Conservation (phyloP, 176 grass and related monocot genomes). For the Triticum dicoccoides region DNA sequence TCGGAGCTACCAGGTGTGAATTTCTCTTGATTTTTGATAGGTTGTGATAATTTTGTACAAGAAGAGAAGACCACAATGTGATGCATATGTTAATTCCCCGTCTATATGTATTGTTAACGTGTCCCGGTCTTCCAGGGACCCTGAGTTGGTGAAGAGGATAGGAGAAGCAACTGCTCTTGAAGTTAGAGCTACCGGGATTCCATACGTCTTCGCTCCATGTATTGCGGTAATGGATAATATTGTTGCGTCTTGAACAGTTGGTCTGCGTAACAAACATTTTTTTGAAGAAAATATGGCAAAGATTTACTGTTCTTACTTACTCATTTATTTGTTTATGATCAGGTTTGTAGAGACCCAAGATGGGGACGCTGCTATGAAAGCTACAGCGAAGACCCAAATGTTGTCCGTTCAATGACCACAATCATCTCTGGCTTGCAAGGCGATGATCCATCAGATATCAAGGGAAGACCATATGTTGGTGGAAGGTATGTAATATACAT, state of each 20-base stretch:
- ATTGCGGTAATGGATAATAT: conserved; percentile 45
- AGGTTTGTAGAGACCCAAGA: conserved; percentile 87
- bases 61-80: neutral
- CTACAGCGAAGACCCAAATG: conserved; percentile 72
- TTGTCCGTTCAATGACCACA: conserved; percentile 57
- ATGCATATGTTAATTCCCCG: neutral
- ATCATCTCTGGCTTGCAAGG: conserved; percentile 74
- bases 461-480: conserved; percentile 57
- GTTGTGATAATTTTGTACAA: neutral
- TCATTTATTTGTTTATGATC: neutral
- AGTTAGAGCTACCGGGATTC: conserved; percentile 76
- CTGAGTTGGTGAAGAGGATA: conserved; percentile 50
- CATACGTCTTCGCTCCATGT: conserved; percentile 77
- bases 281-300: too few species aligned
- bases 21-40: neutral
- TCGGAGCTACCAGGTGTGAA: conserved; percentile 66
- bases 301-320: neutral
- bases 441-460: conserved; percentile 14
- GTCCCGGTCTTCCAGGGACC: conserved; percentile 40
- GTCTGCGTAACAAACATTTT: neutral
- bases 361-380: conserved; percentile 95
- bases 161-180: conserved; percentile 76
- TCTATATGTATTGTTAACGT: neutral
- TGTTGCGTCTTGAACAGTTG: neutral
- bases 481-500: conserved; percentile 24